A percentile compares a stretch with the other conserved stretches of the same genome.
Conservation (phyloP, 192 early-diverging fungal species). For the Coemansia sp. region DNA sequence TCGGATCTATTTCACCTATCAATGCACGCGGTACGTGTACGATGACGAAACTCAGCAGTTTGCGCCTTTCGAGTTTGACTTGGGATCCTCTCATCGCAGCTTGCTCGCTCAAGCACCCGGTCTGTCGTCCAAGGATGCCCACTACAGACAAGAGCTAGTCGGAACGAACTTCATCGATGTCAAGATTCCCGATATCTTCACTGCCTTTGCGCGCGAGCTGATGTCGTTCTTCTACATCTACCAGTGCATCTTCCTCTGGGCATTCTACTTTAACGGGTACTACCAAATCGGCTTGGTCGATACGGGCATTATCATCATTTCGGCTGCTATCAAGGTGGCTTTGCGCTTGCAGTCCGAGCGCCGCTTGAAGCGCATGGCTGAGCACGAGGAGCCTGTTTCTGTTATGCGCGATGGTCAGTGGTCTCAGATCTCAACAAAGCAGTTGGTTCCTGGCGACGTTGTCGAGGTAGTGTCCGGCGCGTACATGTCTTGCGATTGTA, state of each 20-base stretch:
- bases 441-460: conserved; percentile 65
- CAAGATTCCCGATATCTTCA: conserved; percentile 40
- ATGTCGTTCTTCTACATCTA: conserved; percentile 55
- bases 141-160: conserved; percentile 52
- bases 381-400: conserved; percentile 34
- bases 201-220: conserved; percentile 57
- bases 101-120: conserved; percentile 48
- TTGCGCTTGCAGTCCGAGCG: conserved; percentile 49
- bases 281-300: conserved; percentile 57
- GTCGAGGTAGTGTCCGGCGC: conserved; percentile 42
- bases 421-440: conserved; percentile 49
- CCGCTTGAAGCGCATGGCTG: conserved; percentile 57
- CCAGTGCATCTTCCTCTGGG: conserved; percentile 58
- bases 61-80: conserved; percentile 57
- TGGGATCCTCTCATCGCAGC: conserved; percentile 56
- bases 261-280: conserved; percentile 57
- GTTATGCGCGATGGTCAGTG: conserved; percentile 62
- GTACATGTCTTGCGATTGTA: conserved; percentile 61
- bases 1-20: conserved; percentile 65
- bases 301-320: conserved; percentile 53
- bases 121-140: conserved; percentile 52
- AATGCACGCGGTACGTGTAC: conserved; percentile 73
- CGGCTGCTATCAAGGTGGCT: conserved; percentile 54
- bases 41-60: conserved; percentile 52
- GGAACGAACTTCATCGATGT: conserved; percentile 67